Percentiles rank a stretch among this genome's conserved stretches.
phyloP scores from a whole-genome alignment of 768 basidiomycete genomes.

The Nevesoporus exiguus region DNA sequence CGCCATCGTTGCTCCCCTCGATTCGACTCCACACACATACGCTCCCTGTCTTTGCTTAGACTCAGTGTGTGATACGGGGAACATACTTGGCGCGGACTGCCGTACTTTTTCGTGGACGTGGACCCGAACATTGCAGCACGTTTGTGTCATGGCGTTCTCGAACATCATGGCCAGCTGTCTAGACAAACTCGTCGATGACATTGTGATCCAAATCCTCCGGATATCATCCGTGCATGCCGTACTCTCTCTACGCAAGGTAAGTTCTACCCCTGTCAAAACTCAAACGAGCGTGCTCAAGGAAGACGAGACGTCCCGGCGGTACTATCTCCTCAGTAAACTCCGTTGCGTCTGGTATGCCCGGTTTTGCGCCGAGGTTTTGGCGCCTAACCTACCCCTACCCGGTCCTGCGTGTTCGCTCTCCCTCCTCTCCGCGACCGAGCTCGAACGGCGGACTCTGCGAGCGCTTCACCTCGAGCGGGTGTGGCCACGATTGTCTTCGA shows the following conservation, averaged over 20 bases:
- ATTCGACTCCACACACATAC: not conserved
- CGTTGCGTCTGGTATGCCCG: conserved; percentile 23
- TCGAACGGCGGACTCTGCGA: conserved; percentile 28
- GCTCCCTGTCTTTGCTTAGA: not conserved
- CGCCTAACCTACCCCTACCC: conserved; percentile 18
- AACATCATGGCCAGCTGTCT: conserved; percentile 9
- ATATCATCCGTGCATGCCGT: conserved; percentile 12
- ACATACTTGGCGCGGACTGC: not conserved
- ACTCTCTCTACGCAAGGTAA: conserved; percentile 24
- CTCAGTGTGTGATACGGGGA: not conserved
- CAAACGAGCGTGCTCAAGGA: not conserved
- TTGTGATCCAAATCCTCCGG: conserved; percentile 22
- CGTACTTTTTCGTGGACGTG: not conserved
- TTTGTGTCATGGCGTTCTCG: conserved; percentile 3
- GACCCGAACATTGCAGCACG: not conserved
- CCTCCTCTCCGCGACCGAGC: conserved; percentile 19
- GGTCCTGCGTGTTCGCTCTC: conserved; percentile 12
- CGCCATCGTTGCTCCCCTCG: not conserved
- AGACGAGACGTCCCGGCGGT: conserved; percentile 27
- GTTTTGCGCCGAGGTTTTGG: conserved; percentile 25
- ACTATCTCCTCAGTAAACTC: conserved; percentile 24
- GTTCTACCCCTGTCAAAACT: not conserved
- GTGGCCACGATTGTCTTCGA: conserved; percentile 22
- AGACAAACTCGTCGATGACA: conserved; percentile 27
- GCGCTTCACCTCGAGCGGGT: conserved; percentile 23